Conservation (phyloP, 805 yeast species). For the Lachancea meyersii region DNA sequence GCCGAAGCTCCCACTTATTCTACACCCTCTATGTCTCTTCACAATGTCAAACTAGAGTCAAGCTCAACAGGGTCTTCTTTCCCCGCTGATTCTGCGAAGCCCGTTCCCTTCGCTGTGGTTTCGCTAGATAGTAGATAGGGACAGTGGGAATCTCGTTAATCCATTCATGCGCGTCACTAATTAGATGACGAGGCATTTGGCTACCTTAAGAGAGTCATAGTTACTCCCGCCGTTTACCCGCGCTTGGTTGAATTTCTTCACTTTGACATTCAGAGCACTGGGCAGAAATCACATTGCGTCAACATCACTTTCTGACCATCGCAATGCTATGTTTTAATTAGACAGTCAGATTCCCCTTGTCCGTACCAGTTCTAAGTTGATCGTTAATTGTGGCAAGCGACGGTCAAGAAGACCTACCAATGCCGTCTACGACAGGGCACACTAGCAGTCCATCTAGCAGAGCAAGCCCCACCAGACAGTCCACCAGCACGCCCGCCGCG, state of each 20-base stretch:
- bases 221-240: constrained; percentile 44
- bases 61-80: constrained; percentile 35
- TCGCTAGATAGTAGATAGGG: constrained; percentile 9
- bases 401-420: constrained; percentile 28
- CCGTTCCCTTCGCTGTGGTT: constrained; percentile 9
- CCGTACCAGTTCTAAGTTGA: constrained; percentile 29
- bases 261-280: constrained; percentile 37
- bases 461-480: constrained; percentile 25
- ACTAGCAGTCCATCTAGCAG: constrained; percentile 24
- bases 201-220: constrained; percentile 41
- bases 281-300: constrained; percentile 43
- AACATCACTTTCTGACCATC: constrained; percentile 41
- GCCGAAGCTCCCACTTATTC: constrained; percentile 42
- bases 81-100: constrained; percentile 31
- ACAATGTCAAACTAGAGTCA: constrained; percentile 41
- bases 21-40: constrained; percentile 35
- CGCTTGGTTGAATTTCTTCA: constrained; percentile 41
- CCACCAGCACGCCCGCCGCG: constrained; percentile 31
- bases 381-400: constrained; percentile 29
- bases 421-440: constrained; percentile 27
- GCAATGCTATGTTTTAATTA: constrained; percentile 41
- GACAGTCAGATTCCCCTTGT: constrained; percentile 41
- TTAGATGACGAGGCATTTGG: constrained; percentile 37
- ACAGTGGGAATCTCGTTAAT: constrained; percentile 9
- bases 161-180: constrained; percentile 11